Evolutionary conservation across 176 grass and related monocot species (phyloP).

Genomic region (Oryza rufipogon): DNA sequence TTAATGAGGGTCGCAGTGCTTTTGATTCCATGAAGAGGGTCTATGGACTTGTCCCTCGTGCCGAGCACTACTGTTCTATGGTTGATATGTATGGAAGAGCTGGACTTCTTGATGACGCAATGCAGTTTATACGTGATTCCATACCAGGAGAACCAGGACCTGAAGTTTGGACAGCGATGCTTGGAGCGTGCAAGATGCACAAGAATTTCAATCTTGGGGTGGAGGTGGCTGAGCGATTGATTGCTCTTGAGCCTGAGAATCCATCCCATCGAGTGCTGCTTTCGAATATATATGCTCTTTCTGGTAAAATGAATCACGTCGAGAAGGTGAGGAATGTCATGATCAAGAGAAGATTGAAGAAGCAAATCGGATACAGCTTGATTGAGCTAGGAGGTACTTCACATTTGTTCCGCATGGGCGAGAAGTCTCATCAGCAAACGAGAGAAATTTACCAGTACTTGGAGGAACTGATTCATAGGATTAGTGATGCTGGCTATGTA

Average conservation of each 20-base stretch:
- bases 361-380: constrained; percentile 74
- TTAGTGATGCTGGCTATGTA: constrained; percentile 55
- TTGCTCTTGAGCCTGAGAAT: constrained; percentile 69
- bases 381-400: constrained; percentile 63
- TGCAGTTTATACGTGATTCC: constrained; percentile 60
- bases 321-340: constrained; percentile 70
- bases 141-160: constrained; percentile 53
- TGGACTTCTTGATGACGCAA: constrained; percentile 71
- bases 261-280: constrained; percentile 71
- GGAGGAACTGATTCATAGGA: constrained; percentile 56
- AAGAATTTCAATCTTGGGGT: constrained; percentile 71
- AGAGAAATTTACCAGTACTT: constrained; percentile 61
- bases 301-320: constrained; percentile 67
- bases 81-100: constrained; percentile 90
- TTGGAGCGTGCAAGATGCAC: constrained; percentile 80
- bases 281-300: constrained; percentile 82
- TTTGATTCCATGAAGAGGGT: constrained; percentile 67
- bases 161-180: constrained; percentile 82
- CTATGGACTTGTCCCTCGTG: constrained; percentile 64
- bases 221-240: constrained; percentile 53
- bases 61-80: constrained; percentile 79
- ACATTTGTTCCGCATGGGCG: constrained; percentile 77
- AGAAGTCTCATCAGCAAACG: constrained; percentile 59
- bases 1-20: constrained; percentile 55
- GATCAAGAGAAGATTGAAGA: constrained; percentile 67